These are phyloP conservation scores for Prunus armeniaca DNA, from an alignment of 306 rosid genomes.

Conservation along the genomic window DNA sequence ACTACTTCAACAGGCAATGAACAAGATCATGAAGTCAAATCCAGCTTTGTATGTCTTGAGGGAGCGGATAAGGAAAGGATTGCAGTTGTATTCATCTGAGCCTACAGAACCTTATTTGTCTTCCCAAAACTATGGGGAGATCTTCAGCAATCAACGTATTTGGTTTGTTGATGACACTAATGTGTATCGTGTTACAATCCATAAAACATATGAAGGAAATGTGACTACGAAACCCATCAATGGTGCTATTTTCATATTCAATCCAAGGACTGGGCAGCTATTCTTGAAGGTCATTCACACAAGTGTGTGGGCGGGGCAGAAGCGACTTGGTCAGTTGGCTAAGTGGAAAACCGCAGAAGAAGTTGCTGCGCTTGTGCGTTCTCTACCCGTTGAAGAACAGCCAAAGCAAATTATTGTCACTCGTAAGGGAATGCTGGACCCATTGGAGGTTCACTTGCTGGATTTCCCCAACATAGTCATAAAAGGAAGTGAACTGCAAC, in stretches of 20 bases:
- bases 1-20: slow-evolving; percentile 94
- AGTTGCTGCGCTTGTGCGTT: slow-evolving; percentile 98
- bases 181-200: slow-evolving; percentile 96
- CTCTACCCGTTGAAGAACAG: slow-evolving; percentile 96
- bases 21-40: slow-evolving; percentile 99
- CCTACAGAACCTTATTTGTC: slow-evolving; percentile 98
- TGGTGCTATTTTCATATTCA: slow-evolving; percentile 95
- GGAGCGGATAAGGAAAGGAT: slow-evolving; percentile 96
- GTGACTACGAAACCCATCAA: slow-evolving; percentile 97
- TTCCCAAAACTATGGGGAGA: slow-evolving; percentile 98
- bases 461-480: slow-evolving; percentile 97
- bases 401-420: slow-evolving; percentile 98
- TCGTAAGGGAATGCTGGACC: slow-evolving; percentile 99
- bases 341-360: slow-evolving; percentile 99
- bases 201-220: slow-evolving; percentile 97
- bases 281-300: slow-evolving; percentile 98
- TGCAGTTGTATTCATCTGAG: slow-evolving; percentile 97
- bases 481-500: slow-evolving; percentile 98
- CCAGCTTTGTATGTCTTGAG: slow-evolving; percentile 97
- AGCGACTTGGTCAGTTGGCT: slow-evolving; percentile 99
- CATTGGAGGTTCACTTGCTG: slow-evolving; percentile 90
- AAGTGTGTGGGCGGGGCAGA: slow-evolving; percentile 99
- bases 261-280: slow-evolving; percentile 97
- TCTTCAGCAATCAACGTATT: slow-evolving; percentile 94
- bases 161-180: slow-evolving; percentile 99